Percentiles rank a stretch among this genome's conserved stretches.
These are phyloP conservation scores for Russula sp. DNA, from an alignment of 768 basidiomycete species.

Conservation along the genomic window DNA sequence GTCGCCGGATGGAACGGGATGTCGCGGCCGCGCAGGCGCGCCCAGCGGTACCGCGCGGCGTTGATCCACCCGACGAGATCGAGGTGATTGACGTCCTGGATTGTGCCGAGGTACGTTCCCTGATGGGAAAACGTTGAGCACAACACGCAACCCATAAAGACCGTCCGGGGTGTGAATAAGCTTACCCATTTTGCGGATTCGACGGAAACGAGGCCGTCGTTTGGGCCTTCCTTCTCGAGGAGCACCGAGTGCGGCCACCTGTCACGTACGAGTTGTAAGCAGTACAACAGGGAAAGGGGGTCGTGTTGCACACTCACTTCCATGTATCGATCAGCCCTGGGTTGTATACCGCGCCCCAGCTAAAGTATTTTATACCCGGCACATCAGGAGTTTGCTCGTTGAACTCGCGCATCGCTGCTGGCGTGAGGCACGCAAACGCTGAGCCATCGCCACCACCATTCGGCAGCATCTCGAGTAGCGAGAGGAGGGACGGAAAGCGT, in stretches of 20 bases:
- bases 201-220: conserved; percentile 93
- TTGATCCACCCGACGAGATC: conserved; percentile 95
- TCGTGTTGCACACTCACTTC: conserved; percentile 39
- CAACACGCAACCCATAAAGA: neutral
- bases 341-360: conserved; percentile 89
- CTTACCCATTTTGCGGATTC: conserved; percentile 83
- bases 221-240: conserved; percentile 84
- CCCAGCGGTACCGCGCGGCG: conserved; percentile 81
- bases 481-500: conserved; percentile 63
- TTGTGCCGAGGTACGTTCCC: conserved; percentile 94
- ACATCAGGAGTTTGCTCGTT: conserved; percentile 83
- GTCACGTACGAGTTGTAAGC: neutral
- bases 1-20: conserved; percentile 90
- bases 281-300: conserved; percentile 1
- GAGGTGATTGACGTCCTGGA: conserved; percentile 85
- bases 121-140: conserved; percentile 26
- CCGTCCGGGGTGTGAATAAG: neutral
- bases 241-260: conserved; percentile 40
- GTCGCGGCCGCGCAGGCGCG: conserved; percentile 80
- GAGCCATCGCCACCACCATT: conserved; percentile 93
- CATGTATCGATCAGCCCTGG: conserved; percentile 91
- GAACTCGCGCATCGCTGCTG: conserved; percentile 81
- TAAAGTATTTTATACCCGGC: conserved; percentile 78
- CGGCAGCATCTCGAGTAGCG: conserved; percentile 75
- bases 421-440: conserved; percentile 85